Base-by-base conservation (phyloP, 1,284 basidiomycete genomes). In the Tilletia walkeri region DNA sequence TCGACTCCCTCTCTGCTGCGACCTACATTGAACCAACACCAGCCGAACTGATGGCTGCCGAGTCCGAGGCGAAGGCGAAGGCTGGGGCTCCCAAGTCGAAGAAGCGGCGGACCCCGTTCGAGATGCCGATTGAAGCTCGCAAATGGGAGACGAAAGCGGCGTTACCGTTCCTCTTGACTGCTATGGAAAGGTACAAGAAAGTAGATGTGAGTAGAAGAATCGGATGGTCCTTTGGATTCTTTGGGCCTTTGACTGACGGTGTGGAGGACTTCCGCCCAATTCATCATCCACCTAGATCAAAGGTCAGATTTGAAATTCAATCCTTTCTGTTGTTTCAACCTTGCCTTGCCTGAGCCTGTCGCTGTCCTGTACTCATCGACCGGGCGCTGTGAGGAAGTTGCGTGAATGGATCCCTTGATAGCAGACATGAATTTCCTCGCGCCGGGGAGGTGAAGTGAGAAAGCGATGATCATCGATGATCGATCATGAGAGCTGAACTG, bases 1-100 rank as follows among this genome's bases (percentile, higher is more conserved):
- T 99, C 36, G 82, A 85, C 71, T 85, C 88, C 67, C 91, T 94
- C 84, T 86, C 88, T 56, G 90, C 90, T 4, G 89, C 88, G 30
- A 85, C 87, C 72, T 96, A 91, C 86, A 87, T 87, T 67, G 79
- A 82, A 47, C 73, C 79, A 53, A 77, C 76, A 30, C 75, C 76
- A 1, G 74, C 75, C 3, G 74, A 80, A 39, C 24, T 77, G 30
- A 75, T 72, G 1, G 72, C 75, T 12, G 18, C 69, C 16, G 67
- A 2, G 7, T 24, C 66, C 50, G 12, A 7, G 36, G 30, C 69
- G n/a, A 68, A 2, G 16, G 38, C 67, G 53, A 5, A 5, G 48
- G 20, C 34, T 38, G 49, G 50, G 9, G 53, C 66, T 18, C 24
- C 47, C 39, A 67, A 59, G 59, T 69, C 68, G 18, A 72, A 72